Evolutionary conservation across 176 grass and related monocot genomes (phyloP).

Genomic region (Zoysia pacifica): DNA sequence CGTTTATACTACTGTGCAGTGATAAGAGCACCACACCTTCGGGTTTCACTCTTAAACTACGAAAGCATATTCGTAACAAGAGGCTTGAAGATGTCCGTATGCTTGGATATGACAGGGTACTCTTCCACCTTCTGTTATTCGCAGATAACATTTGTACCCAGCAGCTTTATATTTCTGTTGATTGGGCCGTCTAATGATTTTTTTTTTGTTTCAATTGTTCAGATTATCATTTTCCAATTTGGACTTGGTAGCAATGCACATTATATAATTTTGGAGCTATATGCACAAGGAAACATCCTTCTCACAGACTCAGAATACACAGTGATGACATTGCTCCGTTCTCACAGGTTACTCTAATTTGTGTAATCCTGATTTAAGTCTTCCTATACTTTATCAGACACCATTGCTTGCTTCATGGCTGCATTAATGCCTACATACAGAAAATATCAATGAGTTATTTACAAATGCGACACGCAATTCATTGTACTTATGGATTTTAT

Average conservation of each 20-base stretch:
- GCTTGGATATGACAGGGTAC: slow-evolving; percentile 97
- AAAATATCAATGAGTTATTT: background rate
- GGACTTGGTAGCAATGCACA: slow-evolving; percentile 84
- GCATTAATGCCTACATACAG: background rate
- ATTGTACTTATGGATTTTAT: background rate
- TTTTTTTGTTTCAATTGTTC: slow-evolving; percentile 30
- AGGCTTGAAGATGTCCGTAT: slow-evolving; percentile 93
- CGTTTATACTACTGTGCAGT: slow-evolving; percentile 35
- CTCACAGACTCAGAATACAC: slow-evolving; percentile 87
- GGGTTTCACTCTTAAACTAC: slow-evolving; percentile 92
- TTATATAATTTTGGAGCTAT: slow-evolving; percentile 86
- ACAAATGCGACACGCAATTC: background rate
- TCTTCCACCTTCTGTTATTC: slow-evolving; percentile 12
- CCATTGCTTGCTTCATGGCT: slow-evolving; percentile 1
- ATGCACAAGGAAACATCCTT: slow-evolving; percentile 97
- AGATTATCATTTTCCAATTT: slow-evolving; percentile 97
- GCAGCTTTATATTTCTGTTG: slow-evolving; percentile 15
- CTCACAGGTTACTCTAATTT: slow-evolving; percentile 68
- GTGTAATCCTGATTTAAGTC: background rate
- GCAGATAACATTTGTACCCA: slow-evolving; percentile 21
- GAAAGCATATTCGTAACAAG: slow-evolving; percentile 87
- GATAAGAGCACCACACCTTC: slow-evolving; percentile 95
- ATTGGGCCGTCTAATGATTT: slow-evolving; percentile 3
- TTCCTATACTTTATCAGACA: background rate
- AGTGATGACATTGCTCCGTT: slow-evolving; percentile 94